Evolutionary conservation across 768 basidiomycete genomes (phyloP).

Genomic region (Arthromyces matolae): DNA sequence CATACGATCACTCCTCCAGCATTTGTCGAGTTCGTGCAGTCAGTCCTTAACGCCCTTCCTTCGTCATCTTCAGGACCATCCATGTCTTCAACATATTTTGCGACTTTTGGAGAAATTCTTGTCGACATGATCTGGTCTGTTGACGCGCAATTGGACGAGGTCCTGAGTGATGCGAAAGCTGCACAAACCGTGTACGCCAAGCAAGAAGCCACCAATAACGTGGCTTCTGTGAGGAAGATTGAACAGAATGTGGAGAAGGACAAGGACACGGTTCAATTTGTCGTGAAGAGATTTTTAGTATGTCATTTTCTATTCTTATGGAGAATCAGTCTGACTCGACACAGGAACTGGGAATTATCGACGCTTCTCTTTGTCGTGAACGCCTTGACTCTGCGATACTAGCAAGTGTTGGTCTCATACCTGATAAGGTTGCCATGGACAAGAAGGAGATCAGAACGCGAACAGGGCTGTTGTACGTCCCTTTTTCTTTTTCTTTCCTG

Average conservation of each 20-base stretch:
- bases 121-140: constrained; percentile 82
- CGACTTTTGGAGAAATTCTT: constrained; percentile 61
- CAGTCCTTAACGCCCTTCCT: constrained; percentile 57
- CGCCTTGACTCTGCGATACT: constrained; percentile 67
- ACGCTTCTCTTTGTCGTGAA: constrained; percentile 63
- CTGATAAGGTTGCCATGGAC: constrained; percentile 62
- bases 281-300: constrained; percentile 64
- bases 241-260: constrained; percentile 59
- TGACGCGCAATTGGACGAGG: constrained; percentile 74
- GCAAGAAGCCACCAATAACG: constrained; percentile 19
- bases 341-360: constrained; percentile 57
- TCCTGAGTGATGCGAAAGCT: constrained; percentile 51
- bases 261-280: constrained; percentile 51
- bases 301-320: constrained; percentile 20
- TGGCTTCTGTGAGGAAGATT: constrained; percentile 31
- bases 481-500: background rate
- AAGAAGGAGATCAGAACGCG: constrained; percentile 80
- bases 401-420: constrained; percentile 60
- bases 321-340: constrained; percentile 3
- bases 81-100: constrained; percentile 40
- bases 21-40: constrained; percentile 63
- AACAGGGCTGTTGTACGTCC: constrained; percentile 76
- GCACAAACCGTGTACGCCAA: constrained; percentile 34
- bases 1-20: constrained; percentile 42
- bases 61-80: constrained; percentile 64